These are phyloP conservation scores for Myriosclerotinia scirpicola DNA, from an alignment of 2,329 filamentous ascomycete genomes.

Conservation along the genomic window DNA sequence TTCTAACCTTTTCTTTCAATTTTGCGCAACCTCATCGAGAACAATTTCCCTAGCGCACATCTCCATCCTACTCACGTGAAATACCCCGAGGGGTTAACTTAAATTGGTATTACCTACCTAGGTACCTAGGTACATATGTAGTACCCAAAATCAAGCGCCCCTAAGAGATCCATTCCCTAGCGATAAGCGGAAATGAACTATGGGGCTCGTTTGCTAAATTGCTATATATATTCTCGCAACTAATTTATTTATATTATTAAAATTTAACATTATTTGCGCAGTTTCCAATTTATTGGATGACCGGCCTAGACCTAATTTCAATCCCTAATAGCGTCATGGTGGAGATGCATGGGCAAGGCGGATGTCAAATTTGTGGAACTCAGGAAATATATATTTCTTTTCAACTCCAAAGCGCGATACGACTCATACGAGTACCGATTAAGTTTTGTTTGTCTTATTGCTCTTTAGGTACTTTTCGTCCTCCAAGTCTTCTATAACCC, in stretches of 20 bases:
- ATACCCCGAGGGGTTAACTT: not conserved
- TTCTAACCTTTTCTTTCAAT: not conserved
- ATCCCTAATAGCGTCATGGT: constrained; percentile 8
- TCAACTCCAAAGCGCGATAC: not conserved
- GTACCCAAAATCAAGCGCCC: constrained; percentile 5
- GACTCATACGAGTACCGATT: not conserved
- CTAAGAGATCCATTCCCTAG: not conserved
- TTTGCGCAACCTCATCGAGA: constrained; percentile 14
- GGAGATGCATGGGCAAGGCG: not conserved
- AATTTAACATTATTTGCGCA: not conserved
- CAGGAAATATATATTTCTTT: not conserved
- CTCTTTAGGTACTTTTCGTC: not conserved
- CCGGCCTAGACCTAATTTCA: not conserved
- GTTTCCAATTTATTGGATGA: constrained; percentile 13
- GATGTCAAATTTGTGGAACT: not conserved
- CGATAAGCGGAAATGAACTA: constrained; percentile 21
- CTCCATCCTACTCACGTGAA: not conserved
- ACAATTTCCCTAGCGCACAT: not conserved
- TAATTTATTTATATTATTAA: constrained; percentile 1
- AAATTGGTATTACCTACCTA: not conserved
- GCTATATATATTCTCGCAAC: not conserved
- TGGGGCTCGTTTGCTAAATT: not conserved
- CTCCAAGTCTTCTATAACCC: no score
- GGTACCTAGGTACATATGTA: not conserved
- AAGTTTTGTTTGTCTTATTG: not conserved